phyloP scores from a whole-genome alignment of 805 yeast genomes.

The Clavispora asparagi region DNA sequence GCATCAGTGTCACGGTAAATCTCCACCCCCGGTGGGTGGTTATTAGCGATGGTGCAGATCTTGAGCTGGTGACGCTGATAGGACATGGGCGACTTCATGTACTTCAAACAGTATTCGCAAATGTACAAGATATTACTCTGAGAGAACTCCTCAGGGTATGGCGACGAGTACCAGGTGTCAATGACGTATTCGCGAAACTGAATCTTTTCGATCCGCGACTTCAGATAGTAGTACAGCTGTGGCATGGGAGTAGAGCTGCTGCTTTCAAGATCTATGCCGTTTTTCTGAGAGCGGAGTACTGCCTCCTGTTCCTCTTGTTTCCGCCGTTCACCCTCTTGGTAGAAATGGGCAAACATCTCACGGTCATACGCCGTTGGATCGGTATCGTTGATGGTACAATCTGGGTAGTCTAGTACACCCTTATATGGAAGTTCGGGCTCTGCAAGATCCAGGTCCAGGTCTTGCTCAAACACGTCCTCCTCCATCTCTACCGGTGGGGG shows the following conservation, averaged over 20 bases:
- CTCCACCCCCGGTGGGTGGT: constrained; percentile 60
- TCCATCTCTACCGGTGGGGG: not conserved
- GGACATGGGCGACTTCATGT: constrained; percentile 64
- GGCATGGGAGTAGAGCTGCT: constrained; percentile 9
- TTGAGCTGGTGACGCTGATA: constrained; percentile 68
- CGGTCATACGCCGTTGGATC: constrained; percentile 54
- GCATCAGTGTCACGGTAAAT: constrained; percentile 32
- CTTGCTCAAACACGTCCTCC: not conserved
- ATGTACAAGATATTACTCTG: constrained; percentile 58
- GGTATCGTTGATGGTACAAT: constrained; percentile 56
- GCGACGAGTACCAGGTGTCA: constrained; percentile 89
- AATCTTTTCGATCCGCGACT: constrained; percentile 51
- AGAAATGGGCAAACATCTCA: constrained; percentile 39
- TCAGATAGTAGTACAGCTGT: constrained; percentile 17
- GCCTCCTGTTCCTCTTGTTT: constrained; percentile 5
- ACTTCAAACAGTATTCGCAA: constrained; percentile 82
- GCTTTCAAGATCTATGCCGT: constrained; percentile 14
- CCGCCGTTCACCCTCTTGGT: constrained; percentile 31
- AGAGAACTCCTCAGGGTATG: constrained; percentile 85
- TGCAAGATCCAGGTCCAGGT: not conserved
- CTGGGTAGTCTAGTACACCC: constrained; percentile 56
- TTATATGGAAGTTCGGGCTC: constrained; percentile 54
- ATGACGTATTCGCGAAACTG: constrained; percentile 71
- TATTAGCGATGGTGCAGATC: constrained; percentile 48
- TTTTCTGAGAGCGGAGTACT: not conserved